phyloP scores from a whole-genome alignment of 2,329 filamentous ascomycete species.

The Colletotrichum destructivum region DNA sequence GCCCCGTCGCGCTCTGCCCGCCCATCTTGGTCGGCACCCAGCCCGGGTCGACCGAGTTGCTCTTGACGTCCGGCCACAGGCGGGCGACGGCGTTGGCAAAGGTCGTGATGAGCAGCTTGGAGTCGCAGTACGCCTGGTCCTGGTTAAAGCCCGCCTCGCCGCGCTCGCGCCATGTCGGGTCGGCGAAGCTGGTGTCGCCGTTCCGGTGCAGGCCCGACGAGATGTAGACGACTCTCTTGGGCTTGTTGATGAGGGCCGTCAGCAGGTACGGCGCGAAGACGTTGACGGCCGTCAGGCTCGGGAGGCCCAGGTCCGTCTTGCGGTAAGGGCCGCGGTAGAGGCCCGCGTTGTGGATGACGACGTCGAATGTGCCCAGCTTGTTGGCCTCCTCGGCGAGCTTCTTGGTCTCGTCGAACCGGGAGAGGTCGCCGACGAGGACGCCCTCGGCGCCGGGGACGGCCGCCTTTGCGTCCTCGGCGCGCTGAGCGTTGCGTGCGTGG shows the following conservation, averaged over 20 bases:
- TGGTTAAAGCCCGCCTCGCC: constrained; percentile 55
- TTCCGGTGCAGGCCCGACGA: constrained; percentile 65
- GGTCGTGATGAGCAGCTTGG: constrained; percentile 70
- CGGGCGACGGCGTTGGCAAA: constrained; percentile 69
- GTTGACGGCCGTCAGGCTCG: constrained; percentile 69
- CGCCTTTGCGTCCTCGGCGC: constrained; percentile 63
- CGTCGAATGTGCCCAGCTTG: constrained; percentile 65
- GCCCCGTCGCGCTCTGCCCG: constrained; percentile 61
- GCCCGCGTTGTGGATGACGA: constrained; percentile 72
- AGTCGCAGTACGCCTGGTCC: constrained; percentile 63
- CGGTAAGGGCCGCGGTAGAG: constrained; percentile 57
- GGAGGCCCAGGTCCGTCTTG: constrained; percentile 53
- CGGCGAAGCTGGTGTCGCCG: constrained; percentile 61
- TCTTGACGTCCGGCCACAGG: constrained; percentile 57
- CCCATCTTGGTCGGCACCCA: constrained; percentile 72
- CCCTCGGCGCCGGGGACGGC: constrained; percentile 65
- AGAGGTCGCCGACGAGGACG: constrained; percentile 68
- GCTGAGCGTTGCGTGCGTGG: constrained; percentile 69
- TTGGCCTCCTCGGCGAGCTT: constrained; percentile 66
- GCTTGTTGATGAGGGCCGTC: constrained; percentile 64
- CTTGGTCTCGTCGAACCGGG: constrained; percentile 65
- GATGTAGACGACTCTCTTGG: constrained; percentile 65
- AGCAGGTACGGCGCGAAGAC: constrained; percentile 71
- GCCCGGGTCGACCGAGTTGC: constrained; percentile 65
- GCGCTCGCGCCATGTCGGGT: constrained; percentile 45